Evolutionary conservation across 2,329 filamentous ascomycete genomes (phyloP), one percentile per base, ranked within the genome.

Genomic region (Cercospora sp.): DNA sequence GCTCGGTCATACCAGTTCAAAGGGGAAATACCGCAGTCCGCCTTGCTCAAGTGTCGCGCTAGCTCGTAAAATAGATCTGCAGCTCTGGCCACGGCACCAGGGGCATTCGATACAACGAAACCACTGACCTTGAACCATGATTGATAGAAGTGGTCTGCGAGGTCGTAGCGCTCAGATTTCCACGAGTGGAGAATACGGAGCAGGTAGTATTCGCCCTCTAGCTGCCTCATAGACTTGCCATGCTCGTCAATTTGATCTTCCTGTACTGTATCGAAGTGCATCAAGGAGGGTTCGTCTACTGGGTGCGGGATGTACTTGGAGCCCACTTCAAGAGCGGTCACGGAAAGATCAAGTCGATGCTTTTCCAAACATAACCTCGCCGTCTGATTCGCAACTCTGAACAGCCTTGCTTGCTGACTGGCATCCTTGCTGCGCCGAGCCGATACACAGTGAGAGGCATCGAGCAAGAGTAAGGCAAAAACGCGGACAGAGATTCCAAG

Each of bases 141-240:
- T 16, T 62, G 66, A 78, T 90, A 94, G 83, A 95, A 88, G 77
- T 92, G 88, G 65, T 97, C 92, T 30, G 92, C 91, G 59, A 93
- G 86, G 66, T 94, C 91, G 13, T 91, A 82, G 49, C 90, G 87
- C 49, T 87, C 84, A 75, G 93, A 89, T 73, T 89, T 88, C 89
- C 90, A 97, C 80, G 93, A 92, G 79, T 95, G 78, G 34, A 85
- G 84, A 43, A 88, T 88, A 34, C 91, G 85, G 68, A 93, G 78
- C 4, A 88, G 85, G 49, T 88, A 84, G 73, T 91, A 93, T 71
- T 92, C 88, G 0, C 83, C 82, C 34, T 86, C 81, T 13, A 89
- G 76, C 55, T 79, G 79, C 13, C 77, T 77, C 8, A 78, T 73
- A 37, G 80, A 69, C 8, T 74, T 74, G 6, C 76, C 70, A 32